These are phyloP conservation scores for Pichia sp. DNA, from an alignment of 1,139 yeast genomes.

Conservation along the genomic window DNA sequence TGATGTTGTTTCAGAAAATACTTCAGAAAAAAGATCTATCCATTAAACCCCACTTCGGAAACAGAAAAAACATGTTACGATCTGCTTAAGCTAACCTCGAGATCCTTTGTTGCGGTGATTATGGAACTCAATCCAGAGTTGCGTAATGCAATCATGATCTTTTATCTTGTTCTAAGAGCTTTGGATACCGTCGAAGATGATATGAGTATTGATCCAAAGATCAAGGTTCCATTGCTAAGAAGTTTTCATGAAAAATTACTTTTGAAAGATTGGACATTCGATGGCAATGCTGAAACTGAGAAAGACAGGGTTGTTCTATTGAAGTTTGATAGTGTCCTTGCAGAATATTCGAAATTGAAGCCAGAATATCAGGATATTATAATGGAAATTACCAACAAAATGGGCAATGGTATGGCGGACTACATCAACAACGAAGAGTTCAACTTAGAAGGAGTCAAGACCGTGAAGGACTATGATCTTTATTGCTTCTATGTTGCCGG, in stretches of 20 bases:
- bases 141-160: conserved; percentile 73
- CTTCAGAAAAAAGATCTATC: conserved; percentile 54
- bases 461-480: conserved; percentile 76
- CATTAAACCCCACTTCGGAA: conserved; percentile 43
- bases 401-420: conserved; percentile 99
- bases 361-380: conserved; percentile 77
- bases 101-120: conserved; percentile 92
- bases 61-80: conserved; percentile 63
- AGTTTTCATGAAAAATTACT: conserved; percentile 59
- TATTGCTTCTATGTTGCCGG: conserved; percentile 99
- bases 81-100: conserved; percentile 64
- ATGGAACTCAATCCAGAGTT: conserved; percentile 87
- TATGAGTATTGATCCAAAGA: conserved; percentile 69
- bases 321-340: conserved; percentile 64
- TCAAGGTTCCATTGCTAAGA: conserved; percentile 73
- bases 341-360: conserved; percentile 68
- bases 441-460: conserved; percentile 71
- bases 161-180: conserved; percentile 82
- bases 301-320: conserved; percentile 75
- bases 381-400: conserved; percentile 66
- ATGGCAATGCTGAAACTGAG: conserved; percentile 70
- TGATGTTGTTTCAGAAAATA: conserved; percentile 19
- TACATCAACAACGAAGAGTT: conserved; percentile 76
- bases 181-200: conserved; percentile 97
- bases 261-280: conserved; percentile 72